Evolutionary conservation across 441 rosid genomes (phyloP), one percentile per base, ranked within the genome.

Genomic region (Manihot esculenta): DNA sequence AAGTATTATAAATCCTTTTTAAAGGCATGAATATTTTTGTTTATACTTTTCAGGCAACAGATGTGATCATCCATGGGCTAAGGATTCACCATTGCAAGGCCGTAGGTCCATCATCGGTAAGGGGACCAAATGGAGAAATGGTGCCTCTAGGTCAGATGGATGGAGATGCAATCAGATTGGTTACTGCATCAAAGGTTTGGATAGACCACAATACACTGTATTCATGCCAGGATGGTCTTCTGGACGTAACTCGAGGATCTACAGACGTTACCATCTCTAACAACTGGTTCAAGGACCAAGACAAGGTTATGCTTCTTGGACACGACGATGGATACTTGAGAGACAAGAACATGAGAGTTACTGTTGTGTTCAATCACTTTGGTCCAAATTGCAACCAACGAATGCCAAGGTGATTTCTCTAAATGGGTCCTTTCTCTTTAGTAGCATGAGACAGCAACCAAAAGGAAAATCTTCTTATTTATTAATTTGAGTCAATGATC

Each of bases 361-460:
- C 94, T 5, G 84, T 90, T 68, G 85, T 79, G 15, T 85, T 86
- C 78, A 94, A 86, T 76, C 94, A 89, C 79, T 94, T 94, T 54
- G 97, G 97, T 48, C 97, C 94, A 14, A 84, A 92, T 23, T 92
- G 97, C 79, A 90, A 94, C 81, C 94, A 89, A 64, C 76, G 95
- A 26, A 94, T 92, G 99, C 95, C 97, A 17, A 83, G 97, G 94
- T 85, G 69, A 48, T 10, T 55, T 66, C 35, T 30, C 4, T 30
- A 30, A 30, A 30, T 1, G 2, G 35, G 35, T 30, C 35, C n/a
- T n/a, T n/a, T n/a, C n/a, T n/a, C n/a, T n/a, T n/a, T n/a, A n/a
- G n/a, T n/a, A n/a, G n/a, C n/a, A n/a, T n/a, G n/a, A n/a, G n/a
- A n/a, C n/a, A n/a, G n/a, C n/a, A n/a, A n/a, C n/a, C n/a, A n/a